phyloP scores from a whole-genome alignment of 148 eudicot species.

The Arctostaphylos glauca region DNA sequence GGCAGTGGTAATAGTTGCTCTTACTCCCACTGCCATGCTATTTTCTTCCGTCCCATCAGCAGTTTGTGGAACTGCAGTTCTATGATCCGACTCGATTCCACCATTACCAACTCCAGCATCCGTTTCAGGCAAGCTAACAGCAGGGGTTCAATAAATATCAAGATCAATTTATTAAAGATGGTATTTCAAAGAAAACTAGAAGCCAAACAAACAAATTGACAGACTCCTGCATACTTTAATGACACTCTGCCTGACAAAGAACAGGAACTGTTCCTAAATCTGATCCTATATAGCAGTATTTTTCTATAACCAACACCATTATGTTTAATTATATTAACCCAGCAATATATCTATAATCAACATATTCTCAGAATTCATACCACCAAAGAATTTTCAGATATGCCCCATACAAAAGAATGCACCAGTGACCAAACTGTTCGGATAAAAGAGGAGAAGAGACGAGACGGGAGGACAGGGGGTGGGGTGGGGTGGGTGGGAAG shows the following conservation, averaged over 20 bases:
- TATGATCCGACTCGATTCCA: conserved; percentile 40
- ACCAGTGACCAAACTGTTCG: too few species aligned
- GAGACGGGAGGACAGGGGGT: too few species aligned
- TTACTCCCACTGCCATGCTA: conserved; percentile 30
- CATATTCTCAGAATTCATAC: neutral
- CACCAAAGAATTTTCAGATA: conserved; percentile 8
- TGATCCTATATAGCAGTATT: neutral
- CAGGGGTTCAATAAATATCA: conserved; percentile 18
- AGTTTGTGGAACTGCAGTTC: conserved; percentile 28
- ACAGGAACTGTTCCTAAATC: neutral
- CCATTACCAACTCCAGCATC: conserved; percentile 43
- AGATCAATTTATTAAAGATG: conserved; percentile 10
- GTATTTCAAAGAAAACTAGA: neutral
- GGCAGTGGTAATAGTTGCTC: conserved; percentile 51
- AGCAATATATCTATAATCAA: neutral
- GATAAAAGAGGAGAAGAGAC: too few species aligned
- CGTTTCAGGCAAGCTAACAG: conserved; percentile 37
- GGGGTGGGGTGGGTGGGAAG: neutral
- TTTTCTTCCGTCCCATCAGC: conserved; percentile 37
- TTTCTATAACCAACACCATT: neutral
- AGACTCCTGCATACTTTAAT: neutral
- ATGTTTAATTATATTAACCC: neutral
- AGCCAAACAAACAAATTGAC: conserved; percentile 13
- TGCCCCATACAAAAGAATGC: neutral
- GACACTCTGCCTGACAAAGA: neutral